Base-by-base conservation (phyloP, 1,139 yeast species). In the Kodamaea ohmeri region DNA sequence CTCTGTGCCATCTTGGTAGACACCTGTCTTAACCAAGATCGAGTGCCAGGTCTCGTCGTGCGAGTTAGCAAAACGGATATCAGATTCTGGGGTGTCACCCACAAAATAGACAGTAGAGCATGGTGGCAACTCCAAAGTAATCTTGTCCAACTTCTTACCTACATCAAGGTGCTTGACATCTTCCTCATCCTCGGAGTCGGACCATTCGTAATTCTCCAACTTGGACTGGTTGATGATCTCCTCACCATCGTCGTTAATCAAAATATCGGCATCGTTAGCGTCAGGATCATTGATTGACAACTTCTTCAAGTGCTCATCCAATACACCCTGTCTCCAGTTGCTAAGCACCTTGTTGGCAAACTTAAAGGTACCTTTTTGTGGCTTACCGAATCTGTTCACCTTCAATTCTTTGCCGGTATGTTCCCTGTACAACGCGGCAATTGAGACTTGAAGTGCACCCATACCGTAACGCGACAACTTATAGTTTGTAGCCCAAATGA, bases 51-150 rank as follows among this genome's bases (percentile, higher is more conserved):
- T 78, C 43, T 75, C 76, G 56, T 86, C 95, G 60, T 84, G 92
- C 16, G 89, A 79, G 63, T 86, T 86, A 38, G 95, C 95, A 63
- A 86, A 86, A 56, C 94, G 71, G 47, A 86, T 85, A 61, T 86
- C 95, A 4, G 90, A 82, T 60, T 85, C 95, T 12, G 95, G 95
- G n/a, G 95, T 86, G 58, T 86, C 95, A 49, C 95, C 95, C 35
- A 86, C 94, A 65, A 86, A 86, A 60, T 85, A 86, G 14, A 85
- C 94, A 0, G 92, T 83, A 4, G 88, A 81, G 2, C 92, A 89
- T 9, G 90, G 89, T 9, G 94, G 94, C 46, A 84, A 67, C 46
- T 81, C 80, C 50, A 79, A 65, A 22, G 70, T 65, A 44, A 71
- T 70, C 41, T 67, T 53, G 22, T 68, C 73, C 34, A 55, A 53